phyloP scores from a whole-genome alignment of 2,329 filamentous ascomycete genomes.

The Calonectria hongkongensis region DNA sequence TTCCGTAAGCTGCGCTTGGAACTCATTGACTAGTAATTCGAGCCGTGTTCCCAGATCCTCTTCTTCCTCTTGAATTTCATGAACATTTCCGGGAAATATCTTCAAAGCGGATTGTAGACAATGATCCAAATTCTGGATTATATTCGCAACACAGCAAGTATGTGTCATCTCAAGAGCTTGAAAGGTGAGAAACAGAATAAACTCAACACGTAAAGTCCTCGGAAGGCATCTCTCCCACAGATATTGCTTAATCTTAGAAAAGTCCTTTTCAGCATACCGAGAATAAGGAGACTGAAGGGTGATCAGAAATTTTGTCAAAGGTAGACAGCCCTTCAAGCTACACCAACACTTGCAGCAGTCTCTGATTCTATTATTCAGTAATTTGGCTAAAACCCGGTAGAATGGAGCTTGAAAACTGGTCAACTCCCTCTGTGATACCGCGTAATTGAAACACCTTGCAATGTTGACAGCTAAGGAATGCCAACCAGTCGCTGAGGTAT shows the following conservation, averaged over 20 bases:
- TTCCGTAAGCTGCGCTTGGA: neutral
- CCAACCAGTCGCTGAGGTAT: conserved; percentile 18
- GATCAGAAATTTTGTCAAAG: neutral
- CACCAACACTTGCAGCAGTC: conserved; percentile 18
- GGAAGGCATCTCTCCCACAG: neutral
- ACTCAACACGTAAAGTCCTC: neutral
- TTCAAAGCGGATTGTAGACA: neutral
- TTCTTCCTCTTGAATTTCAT: conserved; percentile 23
- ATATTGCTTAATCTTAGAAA: neutral
- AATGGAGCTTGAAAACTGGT: neutral
- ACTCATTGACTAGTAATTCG: conserved; percentile 1
- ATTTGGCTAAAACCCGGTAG: neutral
- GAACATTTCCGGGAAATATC: neutral
- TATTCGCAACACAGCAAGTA: conserved; percentile 31
- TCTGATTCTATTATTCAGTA: neutral
- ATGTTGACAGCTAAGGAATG: too few species aligned
- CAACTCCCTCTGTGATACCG: too few species aligned
- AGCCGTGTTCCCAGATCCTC: conserved; percentile 4
- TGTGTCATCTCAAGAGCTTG: conserved; percentile 32
- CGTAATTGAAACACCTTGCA: too few species aligned
- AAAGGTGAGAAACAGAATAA: conserved; percentile 17
- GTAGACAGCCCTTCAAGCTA: neutral
- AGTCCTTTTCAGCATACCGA: too few species aligned
- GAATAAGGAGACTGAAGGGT: too few species aligned
- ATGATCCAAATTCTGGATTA: too few species aligned